Base-by-base conservation (phyloP, 2,329 filamentous ascomycete species). In the Leptographium radiaticola region DNA sequence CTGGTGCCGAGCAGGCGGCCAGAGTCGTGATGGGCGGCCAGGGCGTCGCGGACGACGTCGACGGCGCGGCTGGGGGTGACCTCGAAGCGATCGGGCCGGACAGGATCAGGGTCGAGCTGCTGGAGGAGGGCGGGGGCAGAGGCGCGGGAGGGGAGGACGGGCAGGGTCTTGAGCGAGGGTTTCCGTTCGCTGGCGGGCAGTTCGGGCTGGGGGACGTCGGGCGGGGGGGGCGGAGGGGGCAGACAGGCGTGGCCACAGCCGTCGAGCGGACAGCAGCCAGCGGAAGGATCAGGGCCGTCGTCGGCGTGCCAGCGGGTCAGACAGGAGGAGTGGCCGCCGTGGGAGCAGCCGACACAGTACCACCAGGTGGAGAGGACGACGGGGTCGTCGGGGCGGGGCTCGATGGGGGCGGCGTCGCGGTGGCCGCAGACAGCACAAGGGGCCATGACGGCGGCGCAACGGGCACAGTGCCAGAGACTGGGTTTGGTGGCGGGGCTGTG, bases 191-290 rank as follows among this genome's bases (percentile, higher is more conserved):
- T 71, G 12, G 70, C 72, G 2, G 81, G 64, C 54, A 81, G 77
- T n/a, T 79, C 77, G 36, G 70, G 71, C 5, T 71, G 67, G 3
- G 68, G 68, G 0, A 69, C 71, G 31, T 63, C 66, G 1, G 63
- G 70, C 59, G 79, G 75, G 8, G 74, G 68, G 6, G 76, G 71
- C 66, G 79, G 81, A 39, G 68, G 68, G 0, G 79, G 79, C 0
- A 84, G 70, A 57, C 81, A 84, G 33, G 77, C 77, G 60, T 84
- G 81, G 4, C 80, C 75, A 61, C 81, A 84, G 0, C 81, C 80
- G 57, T 83, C 79, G n/a, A 81, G 66, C 2, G 81, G 80, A 58
- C 81, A 84, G 63, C 75, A 81, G 0, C 81, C 81, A 49, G 75
- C 77, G 36, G 74, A 71, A 10, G 68, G 66, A 18, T 69, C 68